Evolutionary conservation across 2,329 filamentous ascomycete species (phyloP), one percentile per base, ranked within the genome.

Genomic region (Beauveria sp.): DNA sequence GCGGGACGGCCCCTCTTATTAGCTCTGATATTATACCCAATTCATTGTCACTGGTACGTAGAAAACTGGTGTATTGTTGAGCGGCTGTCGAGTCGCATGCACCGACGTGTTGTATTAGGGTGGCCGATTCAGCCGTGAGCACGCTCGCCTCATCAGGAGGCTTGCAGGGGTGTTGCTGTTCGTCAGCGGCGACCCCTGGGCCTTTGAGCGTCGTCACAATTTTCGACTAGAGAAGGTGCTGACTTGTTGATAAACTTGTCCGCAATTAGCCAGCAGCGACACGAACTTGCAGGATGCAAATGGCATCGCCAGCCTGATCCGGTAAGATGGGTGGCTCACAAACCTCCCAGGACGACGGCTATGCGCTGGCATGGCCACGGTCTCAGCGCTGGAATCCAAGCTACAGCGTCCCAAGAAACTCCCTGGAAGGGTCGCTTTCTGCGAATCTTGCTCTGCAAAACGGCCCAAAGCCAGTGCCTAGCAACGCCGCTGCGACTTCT

Each of bases 371-470:
- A 4, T 69, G 56, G 62, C 66, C 65, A 1, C 46, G 43, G 1
- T 66, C 67, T 9, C 63, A 67, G 45, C 68, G 67, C n/a, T 71
- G 69, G 69, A 70, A 70, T 38, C 68, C 68, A 4, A 58, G 65
- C 24, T 71, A 70, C 60, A 63, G 53, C 42, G 68, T 66, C 20
- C 65, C 65, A n/a, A 62, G 66, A 56, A 69, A 64, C 52, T 69
- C 67, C 3, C 7, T 64, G 16, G 65, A 66, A 3, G 28, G 16
- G 5, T 50, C 61, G 10, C 28, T 56, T 9, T 56, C 60, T 20
- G 40, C 65, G 4, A 45, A 24, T 20, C 56, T 61, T n/a, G 53
- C 16, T 7, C 20, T 48, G 1, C 55, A 18, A 16, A 57, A 54
- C 38, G 43, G 60, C 16, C 20, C 49, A 5, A 65, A 64, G 16